phyloP scores from a whole-genome alignment of 257 asterid genomes.

The Salvia splendens region DNA sequence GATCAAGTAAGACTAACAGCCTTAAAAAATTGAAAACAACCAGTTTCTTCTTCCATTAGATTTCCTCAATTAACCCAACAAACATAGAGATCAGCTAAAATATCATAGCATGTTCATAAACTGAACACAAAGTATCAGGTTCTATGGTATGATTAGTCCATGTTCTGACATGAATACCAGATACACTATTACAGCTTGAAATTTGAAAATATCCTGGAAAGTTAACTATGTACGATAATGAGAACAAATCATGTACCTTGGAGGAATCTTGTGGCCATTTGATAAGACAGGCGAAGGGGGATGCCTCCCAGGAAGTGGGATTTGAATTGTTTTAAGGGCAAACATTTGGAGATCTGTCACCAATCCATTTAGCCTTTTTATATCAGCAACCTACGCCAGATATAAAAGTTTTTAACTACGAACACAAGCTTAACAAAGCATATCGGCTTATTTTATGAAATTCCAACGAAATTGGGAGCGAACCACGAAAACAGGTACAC shows the following conservation, averaged over 20 bases:
- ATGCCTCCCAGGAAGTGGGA: constrained; percentile 87
- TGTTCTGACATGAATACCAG: background rate
- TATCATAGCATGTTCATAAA: background rate
- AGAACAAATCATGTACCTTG: constrained; percentile 46
- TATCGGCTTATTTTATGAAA: constrained; percentile 4
- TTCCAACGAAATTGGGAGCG: constrained; percentile 3
- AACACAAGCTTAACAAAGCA: background rate
- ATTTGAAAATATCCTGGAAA: no score
- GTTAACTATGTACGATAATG: background rate
- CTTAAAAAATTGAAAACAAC: constrained; percentile 17
- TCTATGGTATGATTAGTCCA: background rate
- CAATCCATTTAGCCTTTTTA: constrained; percentile 80
- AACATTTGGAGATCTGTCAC: constrained; percentile 90
- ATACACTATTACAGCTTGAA: background rate
- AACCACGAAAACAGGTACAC: background rate
- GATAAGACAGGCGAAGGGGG: constrained; percentile 71
- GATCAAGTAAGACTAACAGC: background rate
- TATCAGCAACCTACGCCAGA: constrained; percentile 70
- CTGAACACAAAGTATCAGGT: background rate
- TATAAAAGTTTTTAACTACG: background rate
- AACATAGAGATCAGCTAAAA: constrained; percentile 2
- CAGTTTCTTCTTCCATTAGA: constrained; percentile 13
- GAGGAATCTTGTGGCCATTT: constrained; percentile 43
- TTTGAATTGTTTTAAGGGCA: constrained; percentile 73
- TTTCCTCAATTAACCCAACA: constrained; percentile 11